These are phyloP conservation scores for Kalmusia sp. DNA, from an alignment of 2,329 filamentous ascomycete species.

Conservation along the genomic window DNA sequence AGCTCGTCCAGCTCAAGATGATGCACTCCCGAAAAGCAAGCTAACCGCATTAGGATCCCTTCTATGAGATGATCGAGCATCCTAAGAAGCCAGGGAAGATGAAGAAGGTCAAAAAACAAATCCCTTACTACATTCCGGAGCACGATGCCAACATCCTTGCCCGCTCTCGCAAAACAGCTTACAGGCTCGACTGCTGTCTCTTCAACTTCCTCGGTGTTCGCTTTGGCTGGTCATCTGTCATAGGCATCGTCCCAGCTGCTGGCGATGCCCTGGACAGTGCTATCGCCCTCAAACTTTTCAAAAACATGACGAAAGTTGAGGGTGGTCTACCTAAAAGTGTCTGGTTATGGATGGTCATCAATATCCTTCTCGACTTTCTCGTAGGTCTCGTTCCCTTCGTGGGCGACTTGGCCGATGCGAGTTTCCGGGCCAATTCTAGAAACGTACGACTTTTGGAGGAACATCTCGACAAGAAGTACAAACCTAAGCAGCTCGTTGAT, in stretches of 20 bases:
- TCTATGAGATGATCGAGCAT: conserved; percentile 82
- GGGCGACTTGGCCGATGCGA: conserved; percentile 77
- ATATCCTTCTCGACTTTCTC: conserved; percentile 76
- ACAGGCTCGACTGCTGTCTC: conserved; percentile 82
- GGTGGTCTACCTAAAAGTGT: conserved; percentile 73
- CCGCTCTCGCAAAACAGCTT: conserved; percentile 84
- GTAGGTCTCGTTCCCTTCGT: conserved; percentile 77
- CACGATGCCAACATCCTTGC: conserved; percentile 85
- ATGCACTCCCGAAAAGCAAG: not conserved
- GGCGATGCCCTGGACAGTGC: conserved; percentile 55
- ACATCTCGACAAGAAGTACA: conserved; percentile 72
- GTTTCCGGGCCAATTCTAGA: conserved; percentile 77
- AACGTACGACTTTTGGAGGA: conserved; percentile 75
- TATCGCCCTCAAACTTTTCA: conserved; percentile 69
- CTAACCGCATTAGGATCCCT: conserved; percentile 73
- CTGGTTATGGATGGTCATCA: conserved; percentile 77
- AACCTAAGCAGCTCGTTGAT: conserved; percentile 46
- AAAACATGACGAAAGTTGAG: conserved; percentile 74
- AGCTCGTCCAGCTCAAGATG: conserved; percentile 6
- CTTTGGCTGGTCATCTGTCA: conserved; percentile 88
- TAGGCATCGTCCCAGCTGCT: conserved; percentile 83
- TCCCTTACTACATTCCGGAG: conserved; percentile 81
- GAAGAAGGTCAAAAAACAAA: conserved; percentile 84
- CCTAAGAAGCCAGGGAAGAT: conserved; percentile 74
- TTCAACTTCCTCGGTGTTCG: conserved; percentile 82